Evolutionary conservation across 257 asterid species (phyloP).

Genomic region (Plantago ovata): DNA sequence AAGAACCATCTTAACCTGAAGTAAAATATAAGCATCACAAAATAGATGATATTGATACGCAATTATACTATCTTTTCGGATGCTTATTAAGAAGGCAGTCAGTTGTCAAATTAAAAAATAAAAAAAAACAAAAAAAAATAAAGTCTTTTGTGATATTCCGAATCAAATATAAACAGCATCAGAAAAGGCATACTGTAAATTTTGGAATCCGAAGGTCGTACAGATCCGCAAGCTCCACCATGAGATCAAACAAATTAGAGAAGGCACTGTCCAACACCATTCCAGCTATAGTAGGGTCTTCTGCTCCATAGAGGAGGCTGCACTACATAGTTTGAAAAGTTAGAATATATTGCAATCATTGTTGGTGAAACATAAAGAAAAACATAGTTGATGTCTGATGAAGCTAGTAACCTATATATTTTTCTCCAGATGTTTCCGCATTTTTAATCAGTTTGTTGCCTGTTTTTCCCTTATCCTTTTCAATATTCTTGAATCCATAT

Average conservation of each 20-base stretch:
- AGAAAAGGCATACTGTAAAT: constrained; percentile 58
- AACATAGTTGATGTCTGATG: too few species aligned
- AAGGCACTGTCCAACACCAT: constrained; percentile 98
- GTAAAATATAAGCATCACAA: background rate
- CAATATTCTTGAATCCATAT: background rate
- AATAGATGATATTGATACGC: background rate
- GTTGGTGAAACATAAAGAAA: background rate
- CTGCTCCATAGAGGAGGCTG: constrained; percentile 98
- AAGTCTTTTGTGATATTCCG: background rate
- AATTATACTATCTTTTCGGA: too few species aligned
- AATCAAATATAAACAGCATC: background rate
- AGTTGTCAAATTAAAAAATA: too few species aligned
- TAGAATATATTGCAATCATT: background rate
- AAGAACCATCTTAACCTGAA: constrained; percentile 87
- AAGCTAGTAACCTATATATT: too few species aligned
- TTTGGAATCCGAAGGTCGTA: constrained; percentile 91
- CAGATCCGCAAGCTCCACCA: constrained; percentile 95
- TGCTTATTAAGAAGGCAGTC: too few species aligned
- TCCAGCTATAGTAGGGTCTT: constrained; percentile 98
- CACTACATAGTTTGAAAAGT: constrained; percentile 25
- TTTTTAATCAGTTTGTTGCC: too few species aligned
- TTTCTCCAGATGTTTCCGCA: too few species aligned
- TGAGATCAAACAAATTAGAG: constrained; percentile 87
- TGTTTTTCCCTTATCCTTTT: background rate
- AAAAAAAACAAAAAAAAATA: background rate